These are phyloP conservation scores for Camillea tinctor DNA, from an alignment of 2,329 filamentous ascomycete species.

Conservation along the genomic window DNA sequence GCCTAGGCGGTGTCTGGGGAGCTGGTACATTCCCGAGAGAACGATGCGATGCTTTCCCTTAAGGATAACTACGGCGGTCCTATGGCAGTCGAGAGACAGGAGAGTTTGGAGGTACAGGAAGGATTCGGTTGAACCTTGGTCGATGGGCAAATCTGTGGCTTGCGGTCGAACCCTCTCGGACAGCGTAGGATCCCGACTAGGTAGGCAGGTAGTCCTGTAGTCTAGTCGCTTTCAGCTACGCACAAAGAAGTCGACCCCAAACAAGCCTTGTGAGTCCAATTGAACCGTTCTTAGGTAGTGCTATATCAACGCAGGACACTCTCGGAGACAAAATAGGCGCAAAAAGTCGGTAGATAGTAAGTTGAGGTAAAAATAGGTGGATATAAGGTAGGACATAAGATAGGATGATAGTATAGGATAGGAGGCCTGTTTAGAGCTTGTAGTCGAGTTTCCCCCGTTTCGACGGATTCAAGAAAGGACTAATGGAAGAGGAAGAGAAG, in stretches of 20 bases:
- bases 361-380: not conserved
- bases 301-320: not conserved
- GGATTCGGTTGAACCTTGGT: not conserved
- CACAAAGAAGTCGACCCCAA: conserved; percentile 3
- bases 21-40: conserved; percentile 7
- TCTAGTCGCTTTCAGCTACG: conserved; percentile 8
- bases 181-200: conserved; percentile 4
- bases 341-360: not conserved
- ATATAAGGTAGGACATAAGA: too few species aligned
- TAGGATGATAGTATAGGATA: not conserved
- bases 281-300: not conserved
- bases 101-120: not conserved
- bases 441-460: not conserved
- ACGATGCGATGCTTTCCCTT: conserved; percentile 8
- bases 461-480: too few species aligned
- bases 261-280: conserved; percentile 10
- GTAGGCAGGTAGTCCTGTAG: conserved; percentile 2
- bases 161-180: conserved; percentile 9
- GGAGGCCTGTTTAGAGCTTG: not conserved
- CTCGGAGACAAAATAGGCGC: not conserved
- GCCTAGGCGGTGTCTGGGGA: not conserved
- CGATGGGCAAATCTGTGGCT: conserved; percentile 3
- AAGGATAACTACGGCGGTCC: not conserved
- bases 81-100: conserved; percentile 5
- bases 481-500: not conserved